Base-by-base conservation (phyloP, 495 filamentous ascomycete species). In the Penicillium silybi region DNA sequence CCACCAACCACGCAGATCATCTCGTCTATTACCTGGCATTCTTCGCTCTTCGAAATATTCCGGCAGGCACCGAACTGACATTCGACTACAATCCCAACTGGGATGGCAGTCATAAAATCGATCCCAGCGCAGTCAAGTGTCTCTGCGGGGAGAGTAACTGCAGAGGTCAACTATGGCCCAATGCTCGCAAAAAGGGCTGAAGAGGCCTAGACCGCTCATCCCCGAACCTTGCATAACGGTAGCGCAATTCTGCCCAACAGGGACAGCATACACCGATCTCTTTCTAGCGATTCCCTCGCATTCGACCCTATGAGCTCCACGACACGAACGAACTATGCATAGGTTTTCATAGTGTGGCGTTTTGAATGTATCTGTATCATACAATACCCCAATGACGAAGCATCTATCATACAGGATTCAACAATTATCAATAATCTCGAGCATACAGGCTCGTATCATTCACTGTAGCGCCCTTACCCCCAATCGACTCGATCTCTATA, bases 21-120 rank as follows among this genome's bases (percentile, higher is more conserved):
- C 75, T 79, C 13, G 73, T 96, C 10, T 95, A 97, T 60, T 86
- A 96, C 51, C 70, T 98, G 2, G 92, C 90, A 0, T 84, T 97
- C 54, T 98, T 98, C 55, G 87, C 92, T 0, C 69, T 83, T 6
- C 63, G 77, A 8, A 82, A 88, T 29, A 90, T 98, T 23, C 70
- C 75, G 0, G 75, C 81, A 2, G 77, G 75, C 2, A 84, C 83
- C 6, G 92, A 97, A 62, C 58, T 97, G 10, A 95, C 88, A 0
- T 96, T 97, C 48, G 89, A 95, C 58, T 97, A 97, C 56, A 79
- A 82, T 32, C 72, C 73, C 9, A 68, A 70, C 32, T 80, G 84
- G 42, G 81, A 84, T 41, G 79, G 78, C 3, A 59, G 73, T 6
- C 70, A 76, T 3, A 68, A 73, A 10, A 73, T 77, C 15, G 76